These are phyloP conservation scores for Metrosideros polymorpha DNA, from an alignment of 441 rosid species.

Conservation along the genomic window DNA sequence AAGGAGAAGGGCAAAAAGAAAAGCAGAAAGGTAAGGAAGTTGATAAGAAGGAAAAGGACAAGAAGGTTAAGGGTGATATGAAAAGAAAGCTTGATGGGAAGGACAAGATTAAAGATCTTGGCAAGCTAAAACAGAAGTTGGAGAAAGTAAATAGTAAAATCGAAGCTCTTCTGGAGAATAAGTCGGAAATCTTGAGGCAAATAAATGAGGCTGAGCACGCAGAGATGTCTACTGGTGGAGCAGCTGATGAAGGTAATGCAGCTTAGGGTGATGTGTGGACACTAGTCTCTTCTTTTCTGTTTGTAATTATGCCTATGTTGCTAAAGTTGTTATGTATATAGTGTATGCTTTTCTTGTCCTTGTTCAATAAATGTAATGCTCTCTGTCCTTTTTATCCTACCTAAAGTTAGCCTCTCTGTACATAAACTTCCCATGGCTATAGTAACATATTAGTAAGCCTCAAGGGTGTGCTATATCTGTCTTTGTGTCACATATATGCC, in stretches of 20 bases:
- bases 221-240: not conserved
- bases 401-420: not conserved
- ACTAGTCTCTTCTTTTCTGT: not conserved
- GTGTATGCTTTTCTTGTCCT: not conserved
- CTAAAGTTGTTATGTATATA: not conserved
- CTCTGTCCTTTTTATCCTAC: not conserved
- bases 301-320: not conserved
- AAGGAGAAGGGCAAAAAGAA: constrained; percentile 12
- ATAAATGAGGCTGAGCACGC: constrained; percentile 42
- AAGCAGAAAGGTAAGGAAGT: constrained; percentile 5
- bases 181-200: constrained; percentile 42
- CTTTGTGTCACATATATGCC: not conserved
- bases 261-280: not conserved
- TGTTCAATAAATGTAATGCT: not conserved
- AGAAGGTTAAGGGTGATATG: constrained; percentile 28
- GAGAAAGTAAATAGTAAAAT: constrained; percentile 55
- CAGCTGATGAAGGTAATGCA: not conserved
- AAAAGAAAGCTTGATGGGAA: constrained; percentile 26
- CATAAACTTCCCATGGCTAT: not conserved
- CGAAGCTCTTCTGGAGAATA: constrained; percentile 34
- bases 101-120: constrained; percentile 31
- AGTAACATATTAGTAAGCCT: not conserved
- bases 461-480: not conserved
- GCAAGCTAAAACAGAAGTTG: constrained; percentile 38
- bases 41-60: constrained; percentile 12